Conservation (phyloP, 1,139 yeast species). For the Protomyces macrosporus region DNA sequence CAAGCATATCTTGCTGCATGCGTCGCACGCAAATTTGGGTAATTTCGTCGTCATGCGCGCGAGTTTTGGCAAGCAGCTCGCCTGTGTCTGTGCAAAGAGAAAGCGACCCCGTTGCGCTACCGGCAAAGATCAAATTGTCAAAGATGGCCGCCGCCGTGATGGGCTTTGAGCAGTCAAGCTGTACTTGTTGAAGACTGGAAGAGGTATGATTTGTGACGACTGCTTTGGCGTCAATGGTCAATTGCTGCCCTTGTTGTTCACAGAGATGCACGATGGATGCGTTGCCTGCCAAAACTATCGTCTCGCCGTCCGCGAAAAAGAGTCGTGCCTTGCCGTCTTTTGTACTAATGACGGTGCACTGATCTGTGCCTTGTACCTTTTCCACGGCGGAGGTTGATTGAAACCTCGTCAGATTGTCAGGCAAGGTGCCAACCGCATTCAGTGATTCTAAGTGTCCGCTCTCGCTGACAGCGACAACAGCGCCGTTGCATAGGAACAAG, state of each 20-base stretch:
- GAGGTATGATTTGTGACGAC: not conserved
- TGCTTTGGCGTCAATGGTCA: not conserved
- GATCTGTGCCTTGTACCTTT: not conserved
- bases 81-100: not conserved
- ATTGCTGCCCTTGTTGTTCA: not conserved
- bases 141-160: not conserved
- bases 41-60: slow-evolving; percentile 13
- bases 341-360: not conserved
- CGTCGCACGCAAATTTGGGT: not conserved
- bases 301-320: not conserved
- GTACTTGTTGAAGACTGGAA: not conserved
- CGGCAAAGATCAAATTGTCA: not conserved
- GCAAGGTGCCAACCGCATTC: not conserved
- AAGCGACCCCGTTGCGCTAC: not conserved
- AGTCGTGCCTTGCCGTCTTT: not conserved
- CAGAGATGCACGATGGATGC: not conserved
- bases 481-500: not conserved
- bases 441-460: not conserved
- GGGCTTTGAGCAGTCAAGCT: not conserved
- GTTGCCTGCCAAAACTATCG: not conserved
- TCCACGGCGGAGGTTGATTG: not conserved
- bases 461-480: not conserved
- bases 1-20: not conserved
- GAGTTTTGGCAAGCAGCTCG: not conserved
- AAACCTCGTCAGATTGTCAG: not conserved